Percentiles rank a stretch among this genome's conserved stretches.
Conservation (phyloP, 257 asterid species). For the Solanum chmielewskii region DNA sequence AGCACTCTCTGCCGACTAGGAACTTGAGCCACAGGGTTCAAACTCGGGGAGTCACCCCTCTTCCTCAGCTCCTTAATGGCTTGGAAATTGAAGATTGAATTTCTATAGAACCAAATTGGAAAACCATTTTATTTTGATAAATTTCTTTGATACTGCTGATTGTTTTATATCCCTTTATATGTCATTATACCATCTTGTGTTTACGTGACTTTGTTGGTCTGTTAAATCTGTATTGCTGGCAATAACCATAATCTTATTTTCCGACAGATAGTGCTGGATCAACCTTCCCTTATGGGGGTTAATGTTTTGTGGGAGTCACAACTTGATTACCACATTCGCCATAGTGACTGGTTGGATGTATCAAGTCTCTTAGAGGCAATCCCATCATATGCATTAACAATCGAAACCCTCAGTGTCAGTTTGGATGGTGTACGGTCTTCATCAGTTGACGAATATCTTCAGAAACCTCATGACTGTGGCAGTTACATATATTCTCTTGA, state of each 20-base stretch:
- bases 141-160: background rate
- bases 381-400: conserved; percentile 65
- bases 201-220: background rate
- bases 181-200: background rate
- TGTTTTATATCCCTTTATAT: background rate
- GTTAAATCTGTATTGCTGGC: background rate
- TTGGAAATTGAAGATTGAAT: background rate
- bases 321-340: conserved; percentile 81
- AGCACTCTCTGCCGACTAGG: background rate
- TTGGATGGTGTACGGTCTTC: conserved; percentile 44
- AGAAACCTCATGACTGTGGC: conserved; percentile 23
- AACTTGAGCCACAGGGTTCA: background rate
- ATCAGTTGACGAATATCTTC: conserved; percentile 35
- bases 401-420: conserved; percentile 62
- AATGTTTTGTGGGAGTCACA: conserved; percentile 95
- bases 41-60: background rate
- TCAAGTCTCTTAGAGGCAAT: conserved; percentile 72
- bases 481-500: conserved; percentile 51
- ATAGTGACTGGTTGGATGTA: conserved; percentile 82
- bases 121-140: background rate
- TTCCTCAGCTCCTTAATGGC: background rate
- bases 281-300: conserved; percentile 89
- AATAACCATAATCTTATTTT: conserved; percentile 7
- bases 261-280: conserved; percentile 84
- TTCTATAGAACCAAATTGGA: background rate